These are phyloP conservation scores for Vaucheria bursata DNA, from an alignment of 352 stramenopile species.

Conservation along the genomic window DNA sequence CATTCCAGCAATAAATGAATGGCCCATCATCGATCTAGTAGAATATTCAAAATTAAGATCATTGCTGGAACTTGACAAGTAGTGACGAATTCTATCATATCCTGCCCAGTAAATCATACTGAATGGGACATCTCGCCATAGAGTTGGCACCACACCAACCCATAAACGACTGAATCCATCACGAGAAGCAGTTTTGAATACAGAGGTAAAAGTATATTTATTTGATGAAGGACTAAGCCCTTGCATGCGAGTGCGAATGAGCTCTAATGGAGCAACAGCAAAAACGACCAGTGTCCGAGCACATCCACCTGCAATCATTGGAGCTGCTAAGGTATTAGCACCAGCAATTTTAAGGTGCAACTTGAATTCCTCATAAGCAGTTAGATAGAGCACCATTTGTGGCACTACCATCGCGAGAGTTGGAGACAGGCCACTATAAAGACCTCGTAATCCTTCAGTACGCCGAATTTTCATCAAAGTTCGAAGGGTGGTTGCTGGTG, in stretches of 20 bases:
- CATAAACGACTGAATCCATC: slow-evolving; percentile 16
- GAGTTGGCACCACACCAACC: slow-evolving; percentile 41
- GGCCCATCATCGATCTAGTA: neutral
- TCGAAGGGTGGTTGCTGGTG: neutral
- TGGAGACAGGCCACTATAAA: slow-evolving; percentile 45
- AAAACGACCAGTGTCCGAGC: slow-evolving; percentile 22
- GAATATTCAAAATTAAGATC: too few species aligned
- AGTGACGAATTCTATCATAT: slow-evolving; percentile 38
- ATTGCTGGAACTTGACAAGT: too few species aligned
- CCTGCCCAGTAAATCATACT: slow-evolving; percentile 44
- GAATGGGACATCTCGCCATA: slow-evolving; percentile 47
- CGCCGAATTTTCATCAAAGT: slow-evolving; percentile 29
- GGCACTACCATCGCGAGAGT: slow-evolving; percentile 42
- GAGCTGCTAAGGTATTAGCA: slow-evolving; percentile 11
- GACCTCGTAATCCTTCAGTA: slow-evolving; percentile 42
- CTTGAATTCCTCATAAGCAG: slow-evolving; percentile 45
- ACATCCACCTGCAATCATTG: slow-evolving; percentile 11
- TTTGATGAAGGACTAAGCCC: too few species aligned
- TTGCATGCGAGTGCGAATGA: slow-evolving; percentile 30
- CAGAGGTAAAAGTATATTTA: neutral
- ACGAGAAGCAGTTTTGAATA: neutral
- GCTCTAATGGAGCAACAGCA: slow-evolving; percentile 30
- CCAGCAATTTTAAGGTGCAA: slow-evolving; percentile 28
- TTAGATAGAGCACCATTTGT: slow-evolving; percentile 49
- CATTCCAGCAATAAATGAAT: slow-evolving; percentile 34